Conservation (phyloP, 2,329 filamentous ascomycete genomes). For the Microcyclosporella mali region DNA sequence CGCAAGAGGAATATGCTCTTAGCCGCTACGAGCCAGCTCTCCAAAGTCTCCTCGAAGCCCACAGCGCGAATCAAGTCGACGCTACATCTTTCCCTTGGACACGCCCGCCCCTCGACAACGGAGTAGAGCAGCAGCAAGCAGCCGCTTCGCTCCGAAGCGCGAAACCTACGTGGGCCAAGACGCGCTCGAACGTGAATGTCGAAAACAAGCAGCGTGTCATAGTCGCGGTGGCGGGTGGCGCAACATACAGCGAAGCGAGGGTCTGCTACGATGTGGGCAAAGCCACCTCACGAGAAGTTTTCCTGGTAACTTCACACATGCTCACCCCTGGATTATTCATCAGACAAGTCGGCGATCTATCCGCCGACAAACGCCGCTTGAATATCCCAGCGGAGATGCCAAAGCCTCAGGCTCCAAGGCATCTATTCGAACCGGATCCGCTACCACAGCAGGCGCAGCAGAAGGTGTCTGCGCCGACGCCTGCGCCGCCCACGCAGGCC, state of each 20-base stretch:
- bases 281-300: slow-evolving; percentile 69
- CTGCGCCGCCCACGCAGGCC: slow-evolving; percentile 47
- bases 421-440: slow-evolving; percentile 71
- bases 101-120: slow-evolving; percentile 53
- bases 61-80: slow-evolving; percentile 38
- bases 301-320: slow-evolving; percentile 89
- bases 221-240: slow-evolving; percentile 90
- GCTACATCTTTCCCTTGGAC: slow-evolving; percentile 43
- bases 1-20: slow-evolving; percentile 73
- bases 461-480: slow-evolving; percentile 9
- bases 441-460: slow-evolving; percentile 42
- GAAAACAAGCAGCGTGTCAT: slow-evolving; percentile 88
- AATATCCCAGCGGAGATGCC: slow-evolving; percentile 77
- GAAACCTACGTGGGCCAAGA: slow-evolving; percentile 91
- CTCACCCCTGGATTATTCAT: slow-evolving; percentile 76
- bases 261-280: slow-evolving; percentile 81
- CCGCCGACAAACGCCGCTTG: slow-evolving; percentile 65
- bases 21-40: slow-evolving; percentile 78
- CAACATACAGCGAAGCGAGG: slow-evolving; percentile 84
- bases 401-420: slow-evolving; percentile 72
- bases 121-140: slow-evolving; percentile 47
- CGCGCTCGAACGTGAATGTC: slow-evolving; percentile 54
- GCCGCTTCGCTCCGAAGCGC: slow-evolving; percentile 71
- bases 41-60: slow-evolving; percentile 77
- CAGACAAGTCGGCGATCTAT: slow-evolving; percentile 74